Conservation (phyloP, 1,139 yeast genomes). For the Saccharomyces hybrid region DNA sequence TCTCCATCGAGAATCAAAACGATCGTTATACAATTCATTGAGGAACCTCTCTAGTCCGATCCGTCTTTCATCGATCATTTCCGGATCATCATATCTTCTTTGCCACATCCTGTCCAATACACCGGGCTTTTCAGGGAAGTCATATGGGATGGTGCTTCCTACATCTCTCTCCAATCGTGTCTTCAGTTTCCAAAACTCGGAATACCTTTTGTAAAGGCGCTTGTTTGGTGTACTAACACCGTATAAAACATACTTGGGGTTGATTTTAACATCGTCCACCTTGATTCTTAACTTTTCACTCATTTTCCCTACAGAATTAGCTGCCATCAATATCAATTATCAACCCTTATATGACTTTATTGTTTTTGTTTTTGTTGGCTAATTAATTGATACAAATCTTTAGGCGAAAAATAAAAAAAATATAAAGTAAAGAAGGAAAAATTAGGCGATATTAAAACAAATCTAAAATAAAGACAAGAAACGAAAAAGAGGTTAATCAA, state of each 20-base stretch:
- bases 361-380: neutral
- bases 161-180: conserved; percentile 39
- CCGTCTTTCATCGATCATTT: conserved; percentile 43
- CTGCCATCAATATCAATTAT: neutral
- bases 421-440: neutral
- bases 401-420: neutral
- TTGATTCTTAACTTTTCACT: neutral
- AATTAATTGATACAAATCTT: neutral
- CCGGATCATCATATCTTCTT: conserved; percentile 16
- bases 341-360: neutral
- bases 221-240: neutral
- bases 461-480: neutral
- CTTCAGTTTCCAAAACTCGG: conserved; percentile 46
- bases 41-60: conserved; percentile 42
- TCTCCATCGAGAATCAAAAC: conserved; percentile 36
- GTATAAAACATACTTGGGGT: conserved; percentile 1
- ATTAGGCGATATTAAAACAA: neutral
- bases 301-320: neutral
- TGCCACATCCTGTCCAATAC: conserved; percentile 10
- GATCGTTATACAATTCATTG: conserved; percentile 40
- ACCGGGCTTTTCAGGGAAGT: conserved; percentile 35
- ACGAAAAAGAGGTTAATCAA: neutral
- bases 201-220: conserved; percentile 18
- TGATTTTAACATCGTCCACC: conserved; percentile 1
- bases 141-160: conserved; percentile 40